Base-by-base conservation (phyloP, 2,329 filamentous ascomycete genomes). In the Coniochaeta hoffmannii region DNA sequence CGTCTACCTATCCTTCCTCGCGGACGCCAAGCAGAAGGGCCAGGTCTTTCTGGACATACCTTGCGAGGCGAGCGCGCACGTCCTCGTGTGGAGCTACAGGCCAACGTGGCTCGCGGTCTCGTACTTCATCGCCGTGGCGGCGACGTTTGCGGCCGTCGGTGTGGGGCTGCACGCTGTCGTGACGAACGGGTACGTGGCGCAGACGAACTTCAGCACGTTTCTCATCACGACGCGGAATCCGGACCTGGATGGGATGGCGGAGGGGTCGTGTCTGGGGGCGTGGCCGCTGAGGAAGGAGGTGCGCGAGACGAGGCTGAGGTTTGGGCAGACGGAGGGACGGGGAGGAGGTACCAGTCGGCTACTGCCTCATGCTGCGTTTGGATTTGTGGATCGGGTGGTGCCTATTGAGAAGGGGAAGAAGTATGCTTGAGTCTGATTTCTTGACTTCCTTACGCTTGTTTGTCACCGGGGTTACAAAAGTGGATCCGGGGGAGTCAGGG, bases 1-100 rank as follows among this genome's bases (percentile, higher is more conserved):
- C 34, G 34, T 60, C 14, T 58, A 58, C 55, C 44, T 60, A 4
- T 58, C 58, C 2, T 58, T 60, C 52, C 31, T 57, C 28, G 53
- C 54, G n/a, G 58, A 58, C 28, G 34, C 14, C 6, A 32, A 50
- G n/a, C 53, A 58, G 44, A 54, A 60, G 31, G 52, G 53, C 22
- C 56, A 56, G 24, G 15, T 38, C 26, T 12, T 51, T 14, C 34
- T 41, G 4, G 26, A 46, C 22, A n/a, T 41, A 1, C 22, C 54
- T 3, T 60, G 58, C 22, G 50, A 50, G 1, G 34, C 54, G 14
- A 53, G 53, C 28, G 34, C 50, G 2, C 24, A 53, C 12, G 50
- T 58, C 19, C 50, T 56, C n/a, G 56, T 60, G 14, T 60, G 58
- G 58, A 55, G 55, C n/a, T 60, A 60, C 36, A 50, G 50, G 31